phyloP scores from a whole-genome alignment of 306 rosid species.

The Cicer arietinum region DNA sequence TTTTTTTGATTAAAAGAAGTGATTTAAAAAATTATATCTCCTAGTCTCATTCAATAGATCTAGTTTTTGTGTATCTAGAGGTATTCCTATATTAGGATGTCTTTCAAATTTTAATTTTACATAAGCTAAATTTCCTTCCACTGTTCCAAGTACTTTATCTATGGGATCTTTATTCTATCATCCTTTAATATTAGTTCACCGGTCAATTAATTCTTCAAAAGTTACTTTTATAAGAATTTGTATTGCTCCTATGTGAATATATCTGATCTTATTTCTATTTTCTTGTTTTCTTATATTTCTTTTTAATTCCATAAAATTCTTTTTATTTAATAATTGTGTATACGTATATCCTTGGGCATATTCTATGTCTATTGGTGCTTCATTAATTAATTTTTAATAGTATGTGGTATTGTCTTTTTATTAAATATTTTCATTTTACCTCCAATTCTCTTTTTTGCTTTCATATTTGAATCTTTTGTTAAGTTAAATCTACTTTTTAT shows the following conservation, averaged over 20 bases:
- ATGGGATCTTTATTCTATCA: neutral
- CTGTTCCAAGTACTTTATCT: neutral
- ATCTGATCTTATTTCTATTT: too few species aligned
- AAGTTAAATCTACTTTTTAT: neutral
- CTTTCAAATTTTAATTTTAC: neutral
- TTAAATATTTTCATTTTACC: neutral
- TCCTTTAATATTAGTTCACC: neutral
- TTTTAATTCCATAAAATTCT: neutral
- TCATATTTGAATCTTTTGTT: neutral
- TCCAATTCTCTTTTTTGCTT: neutral
- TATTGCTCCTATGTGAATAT: neutral
- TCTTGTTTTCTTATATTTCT: neutral
- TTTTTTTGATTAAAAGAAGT: too few species aligned
- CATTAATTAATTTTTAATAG: neutral
- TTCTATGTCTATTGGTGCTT: neutral
- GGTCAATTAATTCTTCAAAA: neutral
- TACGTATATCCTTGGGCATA: neutral
- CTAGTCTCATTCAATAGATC: neutral
- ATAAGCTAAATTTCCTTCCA: neutral
- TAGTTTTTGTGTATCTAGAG: neutral
- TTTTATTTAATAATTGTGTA: neutral
- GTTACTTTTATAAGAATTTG: neutral
- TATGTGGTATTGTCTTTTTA: neutral
- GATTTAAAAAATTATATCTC: neutral
- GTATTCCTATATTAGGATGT: neutral